Conservation (phyloP, 345 rosid genomes). For the Carallia brachiata region DNA sequence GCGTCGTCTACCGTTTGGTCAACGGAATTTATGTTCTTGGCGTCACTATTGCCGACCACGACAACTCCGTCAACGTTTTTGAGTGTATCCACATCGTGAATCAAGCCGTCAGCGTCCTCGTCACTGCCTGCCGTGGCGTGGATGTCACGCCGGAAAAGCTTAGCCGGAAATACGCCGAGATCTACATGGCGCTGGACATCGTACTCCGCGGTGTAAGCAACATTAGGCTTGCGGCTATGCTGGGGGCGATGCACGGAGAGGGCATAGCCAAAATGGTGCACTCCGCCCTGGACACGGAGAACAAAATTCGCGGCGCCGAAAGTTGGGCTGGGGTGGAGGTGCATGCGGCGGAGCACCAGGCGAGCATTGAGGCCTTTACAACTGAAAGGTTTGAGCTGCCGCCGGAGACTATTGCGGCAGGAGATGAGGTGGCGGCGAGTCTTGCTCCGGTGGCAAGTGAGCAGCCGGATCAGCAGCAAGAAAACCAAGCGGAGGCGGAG, state of each 20-base stretch:
- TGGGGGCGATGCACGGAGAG: conserved; percentile 88
- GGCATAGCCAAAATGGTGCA: conserved; percentile 97
- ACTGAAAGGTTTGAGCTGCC: conserved; percentile 69
- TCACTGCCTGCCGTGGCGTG: conserved; percentile 91
- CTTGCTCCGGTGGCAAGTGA: conserved; percentile 48
- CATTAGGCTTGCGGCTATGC: conserved; percentile 89
- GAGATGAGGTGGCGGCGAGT: conserved; percentile 73
- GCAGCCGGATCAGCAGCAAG: conserved; percentile 42
- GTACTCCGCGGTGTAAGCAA: conserved; percentile 88
- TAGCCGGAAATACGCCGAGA: conserved; percentile 81
- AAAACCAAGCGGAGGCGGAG: conserved; percentile 44
- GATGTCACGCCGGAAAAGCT: conserved; percentile 95
- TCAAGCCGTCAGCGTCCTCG: conserved; percentile 88
- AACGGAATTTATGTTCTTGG: conserved; percentile 90
- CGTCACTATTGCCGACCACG: conserved; percentile 76
- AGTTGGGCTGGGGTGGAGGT: conserved; percentile 60
- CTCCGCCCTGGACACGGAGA: conserved; percentile 79
- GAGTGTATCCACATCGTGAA: conserved; percentile 94
- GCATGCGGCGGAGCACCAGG: conserved; percentile 63
- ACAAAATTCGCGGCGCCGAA: conserved; percentile 89
- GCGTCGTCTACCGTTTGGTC: conserved; percentile 90
- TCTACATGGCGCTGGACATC: conserved; percentile 90
- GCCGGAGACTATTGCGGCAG: conserved; percentile 69
- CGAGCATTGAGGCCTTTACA: conserved; percentile 62
- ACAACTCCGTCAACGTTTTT: conserved; percentile 79